Evolutionary conservation across 192 early-diverging fungal species (phyloP).

Genomic region (Rhizophagus clarus): DNA sequence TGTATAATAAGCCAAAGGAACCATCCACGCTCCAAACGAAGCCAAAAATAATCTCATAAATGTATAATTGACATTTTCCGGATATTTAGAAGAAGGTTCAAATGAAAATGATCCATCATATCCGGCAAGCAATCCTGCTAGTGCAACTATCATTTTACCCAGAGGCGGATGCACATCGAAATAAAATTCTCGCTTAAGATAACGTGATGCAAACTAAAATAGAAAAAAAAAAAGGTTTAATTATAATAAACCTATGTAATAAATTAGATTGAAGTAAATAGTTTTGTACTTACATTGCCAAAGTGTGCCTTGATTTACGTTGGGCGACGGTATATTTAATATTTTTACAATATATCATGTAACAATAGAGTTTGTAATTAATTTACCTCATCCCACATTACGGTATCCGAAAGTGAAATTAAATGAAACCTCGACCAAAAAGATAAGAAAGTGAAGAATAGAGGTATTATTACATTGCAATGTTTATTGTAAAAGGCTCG

Average conservation of each 20-base stretch:
- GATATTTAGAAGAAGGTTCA: constrained; percentile 77
- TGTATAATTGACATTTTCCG: constrained; percentile 76
- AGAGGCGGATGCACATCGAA: constrained; percentile 98
- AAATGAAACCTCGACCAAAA: constrained; percentile 68
- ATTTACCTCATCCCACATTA: constrained; percentile 78
- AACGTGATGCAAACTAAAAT: constrained; percentile 91
- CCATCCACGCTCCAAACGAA: constrained; percentile 83
- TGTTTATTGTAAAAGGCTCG: constrained; percentile 51
- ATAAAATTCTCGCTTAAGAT: constrained; percentile 92
- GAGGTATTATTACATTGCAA: constrained; percentile 50
- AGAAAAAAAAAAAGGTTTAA: background rate
- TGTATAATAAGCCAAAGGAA: constrained; percentile 90
- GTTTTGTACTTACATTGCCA: constrained; percentile 49
- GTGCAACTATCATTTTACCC: constrained; percentile 93
- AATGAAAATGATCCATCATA: constrained; percentile 90
- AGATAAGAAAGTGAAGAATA: constrained; percentile 60
- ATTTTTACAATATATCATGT: background rate
- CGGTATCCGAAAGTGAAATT: constrained; percentile 60
- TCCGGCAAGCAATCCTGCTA: constrained; percentile 80
- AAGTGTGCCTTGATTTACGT: constrained; percentile 51
- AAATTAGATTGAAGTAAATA: background rate
- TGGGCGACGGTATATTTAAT: too few species aligned
- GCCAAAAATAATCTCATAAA: constrained; percentile 92
- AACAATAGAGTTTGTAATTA: constrained; percentile 6
- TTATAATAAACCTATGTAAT: background rate